phyloP scores from a whole-genome alignment of 352 stramenopile species.

The Globisporangium solare region DNA sequence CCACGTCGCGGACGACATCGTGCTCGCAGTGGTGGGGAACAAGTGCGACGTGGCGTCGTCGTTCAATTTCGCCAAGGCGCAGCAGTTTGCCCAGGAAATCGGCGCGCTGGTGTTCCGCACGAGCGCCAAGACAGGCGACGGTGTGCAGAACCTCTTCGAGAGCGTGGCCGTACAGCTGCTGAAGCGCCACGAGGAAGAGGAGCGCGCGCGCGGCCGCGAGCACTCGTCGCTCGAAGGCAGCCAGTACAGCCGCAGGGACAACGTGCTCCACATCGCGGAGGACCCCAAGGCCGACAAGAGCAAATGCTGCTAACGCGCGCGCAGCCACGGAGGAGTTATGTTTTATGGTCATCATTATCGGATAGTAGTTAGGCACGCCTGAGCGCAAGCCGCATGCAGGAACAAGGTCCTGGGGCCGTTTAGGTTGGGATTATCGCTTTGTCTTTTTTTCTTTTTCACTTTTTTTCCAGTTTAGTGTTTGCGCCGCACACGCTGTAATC shows the following conservation, averaged over 20 bases:
- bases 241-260: conserved; percentile 17
- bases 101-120: conserved; percentile 79
- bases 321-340: too few relatives aligned
- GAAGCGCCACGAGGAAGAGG: conserved; percentile 72
- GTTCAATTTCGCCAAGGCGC: conserved; percentile 68
- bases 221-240: conserved; percentile 27
- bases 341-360: too few relatives aligned
- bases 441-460: too few relatives aligned
- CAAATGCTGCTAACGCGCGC: conserved; percentile 10
- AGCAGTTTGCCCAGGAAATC: conserved; percentile 75
- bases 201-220: conserved; percentile 40
- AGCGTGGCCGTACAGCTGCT: conserved; percentile 62
- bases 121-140: conserved; percentile 78
- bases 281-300: conserved; percentile 10
- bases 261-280: conserved; percentile 13
- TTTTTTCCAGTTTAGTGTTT: too few relatives aligned
- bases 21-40: conserved; percentile 80
- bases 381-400: too few relatives aligned
- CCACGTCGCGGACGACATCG: conserved; percentile 76
- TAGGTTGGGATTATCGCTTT: too few relatives aligned
- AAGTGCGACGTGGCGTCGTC: conserved; percentile 66
- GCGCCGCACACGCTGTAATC: too few relatives aligned
- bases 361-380: too few relatives aligned
- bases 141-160: conserved; percentile 73
- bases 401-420: too few relatives aligned